Evolutionary conservation across 148 eudicot species (phyloP).

Genomic region (Polygonum aviculare): DNA sequence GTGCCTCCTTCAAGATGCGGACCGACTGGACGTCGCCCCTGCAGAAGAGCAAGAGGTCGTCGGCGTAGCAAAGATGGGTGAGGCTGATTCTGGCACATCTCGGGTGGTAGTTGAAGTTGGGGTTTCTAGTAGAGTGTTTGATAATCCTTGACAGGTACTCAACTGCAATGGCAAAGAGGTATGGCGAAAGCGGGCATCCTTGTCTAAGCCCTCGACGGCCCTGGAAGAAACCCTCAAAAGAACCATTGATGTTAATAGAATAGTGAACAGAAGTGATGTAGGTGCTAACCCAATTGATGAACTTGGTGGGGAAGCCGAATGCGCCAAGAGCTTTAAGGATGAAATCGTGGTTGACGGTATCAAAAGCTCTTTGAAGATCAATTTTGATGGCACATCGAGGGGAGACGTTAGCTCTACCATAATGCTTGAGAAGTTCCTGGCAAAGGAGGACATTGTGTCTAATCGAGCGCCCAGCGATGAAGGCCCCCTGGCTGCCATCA

Average conservation of each 20-base stretch:
- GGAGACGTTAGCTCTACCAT: too few relatives aligned
- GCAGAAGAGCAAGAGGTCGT: background rate
- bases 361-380: background rate
- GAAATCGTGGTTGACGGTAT: background rate
- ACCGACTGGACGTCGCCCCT: background rate
- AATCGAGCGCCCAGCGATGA: too few relatives aligned
- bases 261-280: background rate
- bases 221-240: background rate
- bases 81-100: too few relatives aligned
- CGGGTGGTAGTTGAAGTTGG: background rate
- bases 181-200: background rate
- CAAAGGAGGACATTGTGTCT: too few relatives aligned
- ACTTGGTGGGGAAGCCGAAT: background rate
- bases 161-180: background rate
- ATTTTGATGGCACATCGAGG: too few relatives aligned
- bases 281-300: background rate
- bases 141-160: background rate
- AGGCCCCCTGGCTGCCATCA: background rate
- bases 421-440: too few relatives aligned
- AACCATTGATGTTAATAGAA: background rate
- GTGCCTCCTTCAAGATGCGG: background rate
- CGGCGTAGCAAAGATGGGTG: background rate
- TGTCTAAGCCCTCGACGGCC: background rate
- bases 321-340: background rate
- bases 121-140: background rate